These are phyloP conservation scores for Macaranga tanarius DNA, from an alignment of 441 rosid genomes.

Conservation along the genomic window DNA sequence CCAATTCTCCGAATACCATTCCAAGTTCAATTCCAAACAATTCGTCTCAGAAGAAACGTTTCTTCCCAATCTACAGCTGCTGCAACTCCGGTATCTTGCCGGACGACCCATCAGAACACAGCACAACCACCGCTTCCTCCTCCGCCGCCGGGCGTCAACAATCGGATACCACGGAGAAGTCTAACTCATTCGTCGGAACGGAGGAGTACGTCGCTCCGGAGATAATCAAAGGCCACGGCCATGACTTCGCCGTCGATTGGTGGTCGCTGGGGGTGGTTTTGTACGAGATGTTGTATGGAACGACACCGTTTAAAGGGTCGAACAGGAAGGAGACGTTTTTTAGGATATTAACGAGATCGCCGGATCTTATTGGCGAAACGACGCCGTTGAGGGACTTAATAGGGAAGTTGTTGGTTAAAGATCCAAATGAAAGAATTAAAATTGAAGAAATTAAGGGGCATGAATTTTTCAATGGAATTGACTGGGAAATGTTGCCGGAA, in stretches of 20 bases:
- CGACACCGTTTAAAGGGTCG: conserved; percentile 69
- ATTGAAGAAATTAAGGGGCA: conserved; percentile 59
- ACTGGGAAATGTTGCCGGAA: conserved; percentile 48
- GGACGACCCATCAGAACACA: conserved; percentile 25
- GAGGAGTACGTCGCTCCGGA: conserved; percentile 94
- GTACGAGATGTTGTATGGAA: conserved; percentile 78
- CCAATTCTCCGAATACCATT: conserved; percentile 16
- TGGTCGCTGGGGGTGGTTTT: conserved; percentile 78
- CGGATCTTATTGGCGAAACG: conserved; percentile 61
- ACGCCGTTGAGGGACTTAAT: conserved; percentile 66
- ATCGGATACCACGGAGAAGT: conserved; percentile 38
- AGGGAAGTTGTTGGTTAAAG: conserved; percentile 49
- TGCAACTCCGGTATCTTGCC: conserved; percentile 45
- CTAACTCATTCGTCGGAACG: conserved; percentile 88
- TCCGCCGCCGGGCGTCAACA: conserved; percentile 2
- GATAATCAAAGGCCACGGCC: conserved; percentile 63
- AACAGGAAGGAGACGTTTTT: conserved; percentile 69
- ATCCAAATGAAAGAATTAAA: conserved; percentile 55
- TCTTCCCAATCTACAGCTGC: conserved; percentile 26
- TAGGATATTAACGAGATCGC: conserved; percentile 43
- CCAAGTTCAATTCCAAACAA: neutral
- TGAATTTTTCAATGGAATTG: conserved; percentile 50
- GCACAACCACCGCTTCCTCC: neutral
- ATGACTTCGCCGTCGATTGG: conserved; percentile 77
- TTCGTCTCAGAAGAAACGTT: conserved; percentile 24